Conservation (phyloP, 305 asterid genomes). For the Ruellia speciosa region DNA sequence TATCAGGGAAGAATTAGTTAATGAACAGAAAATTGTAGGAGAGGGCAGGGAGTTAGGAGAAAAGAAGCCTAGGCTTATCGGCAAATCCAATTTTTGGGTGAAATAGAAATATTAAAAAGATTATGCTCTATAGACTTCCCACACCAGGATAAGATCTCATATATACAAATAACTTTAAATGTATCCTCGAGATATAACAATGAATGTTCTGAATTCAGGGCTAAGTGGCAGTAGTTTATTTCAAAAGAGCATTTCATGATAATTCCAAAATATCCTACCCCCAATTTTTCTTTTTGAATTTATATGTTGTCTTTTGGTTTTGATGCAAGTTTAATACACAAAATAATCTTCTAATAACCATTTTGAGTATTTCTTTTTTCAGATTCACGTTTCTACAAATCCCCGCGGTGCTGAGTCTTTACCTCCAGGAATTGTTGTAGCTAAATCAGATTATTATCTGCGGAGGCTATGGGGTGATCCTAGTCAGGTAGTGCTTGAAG, state of each 20-base stretch:
- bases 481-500: conserved; percentile 46
- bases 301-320: no score
- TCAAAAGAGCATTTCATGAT: neutral
- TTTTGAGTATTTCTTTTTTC: conserved; percentile 18
- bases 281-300: no score
- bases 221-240: neutral
- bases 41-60: no score
- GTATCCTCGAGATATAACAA: no score
- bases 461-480: conserved; percentile 93
- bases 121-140: no score
- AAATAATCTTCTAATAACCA: neutral
- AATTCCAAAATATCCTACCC: neutral
- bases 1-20: neutral
- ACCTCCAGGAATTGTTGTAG: conserved; percentile 85
- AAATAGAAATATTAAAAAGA: no score
- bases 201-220: neutral
- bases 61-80: neutral
- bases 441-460: conserved; percentile 65
- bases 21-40: no score
- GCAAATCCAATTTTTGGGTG: no score
- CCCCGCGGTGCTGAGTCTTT: conserved; percentile 85
- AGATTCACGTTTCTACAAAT: conserved; percentile 71
- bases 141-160: no score
- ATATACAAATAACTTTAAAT: no score
- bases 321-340: no score